Evolutionary conservation across 768 basidiomycete genomes (phyloP), one percentile per base, ranked within the genome.

Genomic region (Nidularia pulvinata): DNA sequence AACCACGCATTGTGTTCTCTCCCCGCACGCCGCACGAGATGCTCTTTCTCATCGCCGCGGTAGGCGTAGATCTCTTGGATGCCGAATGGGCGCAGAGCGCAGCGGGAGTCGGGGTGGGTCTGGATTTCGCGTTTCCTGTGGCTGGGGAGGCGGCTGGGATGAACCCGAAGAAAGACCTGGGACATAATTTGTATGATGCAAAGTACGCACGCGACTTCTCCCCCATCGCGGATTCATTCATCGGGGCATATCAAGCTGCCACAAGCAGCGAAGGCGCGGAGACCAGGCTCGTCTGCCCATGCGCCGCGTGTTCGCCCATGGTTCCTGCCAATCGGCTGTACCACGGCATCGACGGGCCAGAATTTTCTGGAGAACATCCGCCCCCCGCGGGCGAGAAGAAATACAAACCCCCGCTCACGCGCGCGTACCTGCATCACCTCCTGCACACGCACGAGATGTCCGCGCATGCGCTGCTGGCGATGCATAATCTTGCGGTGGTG

Each of bases 51-150:
- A 76, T 94, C 33, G 68, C 70, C 1, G 72, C 81, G 43, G 74
- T 86, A 2, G 93, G 93, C 0, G 62, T 91, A 13, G 93, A 95
- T 62, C 57, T 94, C 0, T 86, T 94, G 55, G 91, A 93, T 59
- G 78, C 82, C 0, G 74, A 75, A 6, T 95, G 89, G 86, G 90
- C 84, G 0, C 81, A 86, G 55, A 67, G 73, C 3, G 84, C 86
- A 0, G 89, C 89, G 1, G 77, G 83, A 49, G 57, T 82, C 2
- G 93, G 93, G 10, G 70, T 94, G 13, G 90, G 86, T 0, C 72
- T 95, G 6, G 93, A 94, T 60, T 93, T 95, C 63, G 63, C 61
- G 3, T 94, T 95, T 64, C 92, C 90, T 0, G 76, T 55, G 58
- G 7, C 30, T 39, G 30, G 49, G 51, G 49, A 36, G 25, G 47